Percentiles rank a stretch among this genome's conserved stretches.
Conservation (phyloP, 805 yeast species). For the Metschnikowia gelsemii region DNA sequence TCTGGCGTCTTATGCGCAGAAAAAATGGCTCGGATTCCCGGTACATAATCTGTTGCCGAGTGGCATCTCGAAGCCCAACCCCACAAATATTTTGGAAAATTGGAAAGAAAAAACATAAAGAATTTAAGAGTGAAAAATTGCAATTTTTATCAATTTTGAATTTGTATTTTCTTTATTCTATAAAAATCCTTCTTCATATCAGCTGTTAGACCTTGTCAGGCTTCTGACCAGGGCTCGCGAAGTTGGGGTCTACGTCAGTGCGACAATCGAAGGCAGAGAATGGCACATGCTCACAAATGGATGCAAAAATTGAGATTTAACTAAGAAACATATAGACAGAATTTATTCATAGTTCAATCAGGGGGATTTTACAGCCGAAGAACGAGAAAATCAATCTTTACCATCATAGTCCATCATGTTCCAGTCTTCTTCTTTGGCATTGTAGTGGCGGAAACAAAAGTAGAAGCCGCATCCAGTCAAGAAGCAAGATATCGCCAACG, state of each 20-base stretch:
- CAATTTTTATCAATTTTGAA: not conserved
- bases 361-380: no score
- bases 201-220: no score
- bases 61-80: no score
- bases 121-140: not conserved
- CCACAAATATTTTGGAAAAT: no score
- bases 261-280: no score
- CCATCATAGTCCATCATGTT: constrained; percentile 46
- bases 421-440: constrained; percentile 54
- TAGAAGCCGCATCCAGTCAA: constrained; percentile 62
- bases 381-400: constrained; percentile 7
- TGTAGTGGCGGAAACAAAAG: constrained; percentile 54
- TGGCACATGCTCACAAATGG: no score
- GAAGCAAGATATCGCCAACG: constrained; percentile 57
- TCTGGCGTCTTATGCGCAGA: constrained; percentile 2
- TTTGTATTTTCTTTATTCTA: not conserved
- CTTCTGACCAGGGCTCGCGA: no score
- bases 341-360: no score
- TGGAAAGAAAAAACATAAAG: not conserved
- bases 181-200: not conserved
- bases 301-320: not conserved
- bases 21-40: not conserved
- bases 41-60: no score
- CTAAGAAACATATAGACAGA: no score
- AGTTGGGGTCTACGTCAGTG: no score